Evolutionary conservation across 352 stramenopile species (phyloP).

Genomic region (Peronospora belbahrii): DNA sequence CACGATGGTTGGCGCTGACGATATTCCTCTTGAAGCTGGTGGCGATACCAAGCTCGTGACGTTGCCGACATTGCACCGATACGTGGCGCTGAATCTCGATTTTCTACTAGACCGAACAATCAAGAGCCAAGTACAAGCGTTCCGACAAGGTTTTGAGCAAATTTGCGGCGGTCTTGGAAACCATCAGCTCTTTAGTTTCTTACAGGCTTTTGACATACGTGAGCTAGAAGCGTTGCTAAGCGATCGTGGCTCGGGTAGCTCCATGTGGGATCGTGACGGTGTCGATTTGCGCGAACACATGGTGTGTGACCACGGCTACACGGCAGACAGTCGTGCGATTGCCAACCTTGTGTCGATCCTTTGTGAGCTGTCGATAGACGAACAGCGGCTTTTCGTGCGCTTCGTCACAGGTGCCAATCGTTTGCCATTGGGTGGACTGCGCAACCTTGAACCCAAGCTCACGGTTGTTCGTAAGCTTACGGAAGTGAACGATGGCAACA

Average conservation of each 20-base stretch:
- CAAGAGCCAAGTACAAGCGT: slow-evolving; percentile 46
- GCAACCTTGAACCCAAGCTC: slow-evolving; percentile 74
- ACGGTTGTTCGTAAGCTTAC: slow-evolving; percentile 84
- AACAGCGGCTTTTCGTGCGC: slow-evolving; percentile 80
- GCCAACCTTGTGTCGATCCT: slow-evolving; percentile 68
- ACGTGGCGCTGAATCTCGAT: slow-evolving; percentile 41
- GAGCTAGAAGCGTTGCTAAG: slow-evolving; percentile 67
- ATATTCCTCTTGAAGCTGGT: slow-evolving; percentile 40
- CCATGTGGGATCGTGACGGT: slow-evolving; percentile 66
- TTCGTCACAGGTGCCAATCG: slow-evolving; percentile 87
- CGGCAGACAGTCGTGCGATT: slow-evolving; percentile 52
- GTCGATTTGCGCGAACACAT: slow-evolving; percentile 65
- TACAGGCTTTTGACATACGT: slow-evolving; percentile 49
- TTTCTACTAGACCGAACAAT: slow-evolving; percentile 67
- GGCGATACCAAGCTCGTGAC: slow-evolving; percentile 45
- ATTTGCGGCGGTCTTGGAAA: slow-evolving; percentile 36
- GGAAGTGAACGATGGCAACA: slow-evolving; percentile 8
- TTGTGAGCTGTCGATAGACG: slow-evolving; percentile 49
- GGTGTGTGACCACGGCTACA: slow-evolving; percentile 84
- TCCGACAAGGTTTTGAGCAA: slow-evolving; percentile 59
- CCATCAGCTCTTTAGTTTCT: slow-evolving; percentile 23
- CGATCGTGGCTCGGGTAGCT: slow-evolving; percentile 32
- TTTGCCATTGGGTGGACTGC: slow-evolving; percentile 76
- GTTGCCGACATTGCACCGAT: slow-evolving; percentile 38
- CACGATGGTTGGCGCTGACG: slow-evolving; percentile 59